Evolutionary conservation across 768 basidiomycete genomes (phyloP), one percentile per base, ranked within the genome.

Genomic region (Obba rivulosa): DNA sequence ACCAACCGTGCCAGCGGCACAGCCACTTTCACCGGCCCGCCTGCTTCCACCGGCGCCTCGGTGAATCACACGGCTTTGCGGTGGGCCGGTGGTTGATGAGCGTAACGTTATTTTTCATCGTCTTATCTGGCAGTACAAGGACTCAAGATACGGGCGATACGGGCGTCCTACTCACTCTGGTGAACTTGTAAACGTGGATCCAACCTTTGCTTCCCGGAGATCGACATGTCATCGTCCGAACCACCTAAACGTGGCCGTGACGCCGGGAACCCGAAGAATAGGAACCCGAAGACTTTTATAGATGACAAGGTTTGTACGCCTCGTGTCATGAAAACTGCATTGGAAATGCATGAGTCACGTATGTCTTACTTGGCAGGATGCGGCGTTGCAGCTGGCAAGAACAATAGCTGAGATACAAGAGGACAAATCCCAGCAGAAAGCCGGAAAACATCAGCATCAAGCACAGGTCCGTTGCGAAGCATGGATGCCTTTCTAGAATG

Each of bases 321-420:
- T 37, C 21, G 16, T n/a, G n/a, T n/a, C n/a, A n/a, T n/a, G n/a
- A n/a, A n/a, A n/a, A n/a, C 20, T 9, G 24, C 34, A 8, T n/a
- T 16, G 31, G 31, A 17, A 22, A 11, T 17, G 9, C 18, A 14
- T 16, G 20, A 24, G 17, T 37, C 34, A 42, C 20, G 40, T 16
- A 18, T 2, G 13, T 8, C 14, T 25, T 11, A 17, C 51, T 14
- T 40, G n/a, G 10, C 28, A 61, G 60, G 56, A 57, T 45, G 47
- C 40, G 16, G 60, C 57, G 16, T 35, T 61, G 38, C 47, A 54
- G 18, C 43, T 61, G 14, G 60, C 60, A 5, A 48, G 34, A 28
- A 48, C 43, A 37, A 55, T 61, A 25, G 53, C 47, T 16, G 52
- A 57, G 4, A 34, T 47, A 11, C 48, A 51, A 34, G 60, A 61